Evolutionary conservation across 768 basidiomycete species (phyloP), one percentile per base, ranked within the genome.

Genomic region (Gautieria morchelliformis): DNA sequence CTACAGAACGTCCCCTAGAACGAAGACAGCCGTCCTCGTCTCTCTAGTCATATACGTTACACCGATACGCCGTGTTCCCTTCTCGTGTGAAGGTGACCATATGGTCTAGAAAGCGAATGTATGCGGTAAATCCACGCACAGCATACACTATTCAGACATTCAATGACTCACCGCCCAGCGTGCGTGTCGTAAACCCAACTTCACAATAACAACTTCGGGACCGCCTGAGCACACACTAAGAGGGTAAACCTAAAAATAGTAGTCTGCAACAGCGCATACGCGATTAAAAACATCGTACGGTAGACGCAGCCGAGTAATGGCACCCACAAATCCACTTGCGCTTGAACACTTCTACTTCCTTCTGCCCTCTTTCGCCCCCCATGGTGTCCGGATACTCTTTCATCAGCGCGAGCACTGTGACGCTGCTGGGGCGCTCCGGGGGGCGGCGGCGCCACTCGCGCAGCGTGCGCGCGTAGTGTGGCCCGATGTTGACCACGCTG

Each of bases 381-480:
- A 81, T 80, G 57, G 81, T 73, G n/a, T 76, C 75, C 0, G 81
- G 82, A 62, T 86, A 80, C 63, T 87, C 82, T 17, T 71, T 69
- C 63, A 74, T 72, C 54, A 89, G 69, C 0, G 84, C 77, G 4
- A 83, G 82, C 1, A 76, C 75, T 53, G 88, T 80, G 32, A 78
- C 72, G 12, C 66, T 68, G 32, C 83, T 80, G 64, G 86, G 89
- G 27, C 72, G 69, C 20, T 71, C 69, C 49, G 79, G 64, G 70
- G 89, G 89, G 9, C 83, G 74, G 24, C 70, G 66, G 11, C 81
- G 72, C 88, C 89, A 90, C 71, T 89, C 87, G 20, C 87, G 77
- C 7, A 90, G 74, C 14, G 89, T 95, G 51, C 92, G 84, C 32
- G 93, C 90, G 71, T 95, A 89, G 65, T 89, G 82, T 30, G 82